These are phyloP conservation scores for Musa balbisiana DNA, from an alignment of 202 grass and related monocot genomes.

Conservation along the genomic window DNA sequence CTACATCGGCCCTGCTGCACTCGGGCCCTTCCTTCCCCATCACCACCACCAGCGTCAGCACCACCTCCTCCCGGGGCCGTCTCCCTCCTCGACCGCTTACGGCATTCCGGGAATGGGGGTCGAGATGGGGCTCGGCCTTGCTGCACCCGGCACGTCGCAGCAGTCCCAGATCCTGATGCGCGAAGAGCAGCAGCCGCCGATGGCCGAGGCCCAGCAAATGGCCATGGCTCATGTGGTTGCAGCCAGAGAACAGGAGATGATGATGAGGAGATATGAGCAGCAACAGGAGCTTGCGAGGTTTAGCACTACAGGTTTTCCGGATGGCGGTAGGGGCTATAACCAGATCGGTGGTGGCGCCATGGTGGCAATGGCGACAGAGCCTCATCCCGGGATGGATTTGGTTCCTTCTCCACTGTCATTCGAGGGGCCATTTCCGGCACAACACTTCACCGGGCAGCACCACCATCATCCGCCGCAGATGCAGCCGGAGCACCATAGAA, in stretches of 20 bases:
- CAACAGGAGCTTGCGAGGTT: neutral
- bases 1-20: neutral
- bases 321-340: neutral
- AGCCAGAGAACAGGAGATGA: neutral
- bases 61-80: neutral
- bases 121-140: neutral
- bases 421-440: neutral
- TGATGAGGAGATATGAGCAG: neutral
- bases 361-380: neutral
- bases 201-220: neutral
- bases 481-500: neutral
- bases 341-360: neutral
- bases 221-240: neutral
- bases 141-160: neutral
- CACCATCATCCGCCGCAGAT: neutral
- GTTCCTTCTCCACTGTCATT: neutral
- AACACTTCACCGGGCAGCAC: neutral
- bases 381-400: neutral
- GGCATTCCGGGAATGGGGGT: neutral
- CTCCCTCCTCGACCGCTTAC: neutral
- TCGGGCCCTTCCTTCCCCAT: neutral
- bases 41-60: neutral
- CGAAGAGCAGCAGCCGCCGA: neutral
- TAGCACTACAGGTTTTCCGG: neutral
- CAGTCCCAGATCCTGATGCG: neutral